A percentile compares a stretch with the other conserved stretches of the same genome.
Evolutionary conservation across 2,329 filamentous ascomycete species (phyloP).

Genomic region (Thielaviopsis musarum): DNA sequence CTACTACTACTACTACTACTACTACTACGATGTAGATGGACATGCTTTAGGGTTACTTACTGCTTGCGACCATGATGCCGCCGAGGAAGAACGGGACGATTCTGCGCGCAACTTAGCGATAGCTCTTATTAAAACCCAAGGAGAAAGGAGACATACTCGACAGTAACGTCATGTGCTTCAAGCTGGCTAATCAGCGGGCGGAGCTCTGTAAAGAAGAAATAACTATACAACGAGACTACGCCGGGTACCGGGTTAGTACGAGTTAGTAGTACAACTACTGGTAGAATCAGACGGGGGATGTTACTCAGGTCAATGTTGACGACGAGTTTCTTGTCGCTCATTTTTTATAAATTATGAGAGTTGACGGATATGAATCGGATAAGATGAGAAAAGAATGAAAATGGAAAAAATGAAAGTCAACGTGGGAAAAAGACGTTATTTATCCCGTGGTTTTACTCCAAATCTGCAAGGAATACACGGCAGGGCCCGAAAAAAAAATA

Average conservation of each 20-base stretch:
- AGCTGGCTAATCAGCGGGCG: constrained; percentile 37
- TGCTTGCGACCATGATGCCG: constrained; percentile 43
- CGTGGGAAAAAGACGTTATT: no score
- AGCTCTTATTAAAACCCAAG: not conserved
- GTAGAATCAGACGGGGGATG: not conserved
- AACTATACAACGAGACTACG: constrained; percentile 48
- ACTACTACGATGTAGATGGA: no score
- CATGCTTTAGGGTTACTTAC: constrained; percentile 18
- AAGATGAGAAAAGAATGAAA: constrained; percentile 7
- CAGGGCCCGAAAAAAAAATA: no score
- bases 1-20: no score
- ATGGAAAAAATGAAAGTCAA: no score
- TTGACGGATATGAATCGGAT: not conserved
- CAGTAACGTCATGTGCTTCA: constrained; percentile 38
- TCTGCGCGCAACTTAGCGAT: constrained; percentile 22
- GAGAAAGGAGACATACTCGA: constrained; percentile 37
- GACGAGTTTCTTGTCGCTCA: not conserved
- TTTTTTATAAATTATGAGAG: constrained; percentile 1
- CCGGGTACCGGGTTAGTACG: not conserved
- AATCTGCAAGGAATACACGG: no score
- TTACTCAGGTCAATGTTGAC: constrained; percentile 5
- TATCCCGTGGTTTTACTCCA: no score
- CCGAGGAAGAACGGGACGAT: constrained; percentile 58
- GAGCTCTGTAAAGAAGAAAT: constrained; percentile 39
- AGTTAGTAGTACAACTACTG: not conserved